Base-by-base conservation (phyloP, 805 yeast species). In the Candida ipomoeae region DNA sequence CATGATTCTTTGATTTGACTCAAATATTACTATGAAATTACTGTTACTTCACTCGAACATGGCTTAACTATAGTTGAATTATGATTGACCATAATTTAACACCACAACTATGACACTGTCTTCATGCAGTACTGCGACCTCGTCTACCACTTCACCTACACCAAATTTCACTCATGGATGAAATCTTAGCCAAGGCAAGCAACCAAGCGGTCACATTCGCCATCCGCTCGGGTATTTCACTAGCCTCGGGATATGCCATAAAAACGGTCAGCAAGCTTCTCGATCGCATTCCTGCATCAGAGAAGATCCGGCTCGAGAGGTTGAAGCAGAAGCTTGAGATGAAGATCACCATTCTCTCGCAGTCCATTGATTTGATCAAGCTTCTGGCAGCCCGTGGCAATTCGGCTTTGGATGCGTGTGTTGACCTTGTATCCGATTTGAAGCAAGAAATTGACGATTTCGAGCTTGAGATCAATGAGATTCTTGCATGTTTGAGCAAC, bases 131-230 rank as follows among this genome's bases (percentile, higher is more conserved):
- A 42, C 44, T 18, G 44, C 44, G 45, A 40, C 31, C 18, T 21
- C 31, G 7, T 26, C 31, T 7, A 34, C 45, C 10, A 13, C 26
- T 32, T 15, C 40, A 20, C 26, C 6, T 14, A 11, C 32, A 21
- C 14, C 31, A 7, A n/a, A 4, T 10, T 6, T n/a, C 31, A 6
- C 49, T 8, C 33, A 74, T 74, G 78, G 79, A 75, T 53, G 73
- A 70, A 40, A 67, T 74, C 32, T 61, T 74, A 7, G 67, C 73
- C 31, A 73, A 70, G 66, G 94, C 94, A 2, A 86, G 90, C 31
- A 81, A 80, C 46, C 90, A 86, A 56, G 87, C 88, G 1, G 87
- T 87, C n/a, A 78, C 89, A 2, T 84, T 87, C 67, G 95, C 91
- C 8, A 81, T 87, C 26, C 73, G 85, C 50, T 85, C 91, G 1